phyloP scores from a whole-genome alignment of 2,329 filamentous ascomycete species.

The Trichoderma arundinaceum region DNA sequence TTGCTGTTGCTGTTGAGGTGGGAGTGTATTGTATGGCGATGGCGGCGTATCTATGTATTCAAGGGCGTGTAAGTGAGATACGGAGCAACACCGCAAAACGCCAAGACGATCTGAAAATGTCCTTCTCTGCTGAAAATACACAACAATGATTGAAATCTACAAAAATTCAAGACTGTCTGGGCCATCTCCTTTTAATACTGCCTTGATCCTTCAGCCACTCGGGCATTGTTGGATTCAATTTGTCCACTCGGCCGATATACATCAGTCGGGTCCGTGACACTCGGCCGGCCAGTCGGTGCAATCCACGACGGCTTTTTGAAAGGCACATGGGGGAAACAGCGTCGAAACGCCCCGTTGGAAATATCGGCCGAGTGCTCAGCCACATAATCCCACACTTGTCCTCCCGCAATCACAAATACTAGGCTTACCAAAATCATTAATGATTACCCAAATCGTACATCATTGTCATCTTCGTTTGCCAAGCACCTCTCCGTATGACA shows the following conservation, averaged over 20 bases:
- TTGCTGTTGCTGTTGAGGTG: not conserved
- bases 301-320: not conserved
- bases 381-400: too few species aligned
- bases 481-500: not conserved
- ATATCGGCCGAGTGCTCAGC: slow-evolving; percentile 11
- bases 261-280: slow-evolving; percentile 33
- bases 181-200: not conserved
- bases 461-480: not conserved
- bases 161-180: not conserved
- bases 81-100: not conserved
- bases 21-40: not conserved
- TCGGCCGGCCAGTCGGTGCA: slow-evolving; percentile 13
- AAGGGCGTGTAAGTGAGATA: slow-evolving; percentile 1
- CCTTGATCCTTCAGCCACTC: not conserved
- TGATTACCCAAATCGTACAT: too few species aligned
- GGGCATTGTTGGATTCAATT: not conserved
- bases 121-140: not conserved
- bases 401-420: too few species aligned
- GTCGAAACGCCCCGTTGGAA: too few species aligned
- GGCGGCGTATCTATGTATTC: not conserved
- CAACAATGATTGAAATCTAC: not conserved
- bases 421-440: too few species aligned
- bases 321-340: too few species aligned
- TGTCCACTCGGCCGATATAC: slow-evolving; percentile 38
- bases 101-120: not conserved